Evolutionary conservation across 345 rosid species (phyloP).

Genomic region (Syzygium grande): DNA sequence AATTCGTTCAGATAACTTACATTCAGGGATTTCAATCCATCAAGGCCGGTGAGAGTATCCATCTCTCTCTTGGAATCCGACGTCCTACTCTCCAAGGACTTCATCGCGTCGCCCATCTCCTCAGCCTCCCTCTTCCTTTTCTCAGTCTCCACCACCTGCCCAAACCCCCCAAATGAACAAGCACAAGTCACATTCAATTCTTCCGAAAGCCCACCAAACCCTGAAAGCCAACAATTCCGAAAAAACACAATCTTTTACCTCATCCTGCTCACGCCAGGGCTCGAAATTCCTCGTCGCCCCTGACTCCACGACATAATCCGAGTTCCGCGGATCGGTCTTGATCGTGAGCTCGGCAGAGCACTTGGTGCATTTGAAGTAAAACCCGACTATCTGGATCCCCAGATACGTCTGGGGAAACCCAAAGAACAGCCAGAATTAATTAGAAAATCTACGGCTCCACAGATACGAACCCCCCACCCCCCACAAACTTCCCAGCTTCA

Average conservation of each 20-base stretch:
- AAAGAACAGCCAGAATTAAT: neutral
- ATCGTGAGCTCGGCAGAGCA: constrained; percentile 81
- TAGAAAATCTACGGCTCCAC: neutral
- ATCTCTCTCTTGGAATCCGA: constrained; percentile 83
- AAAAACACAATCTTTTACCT: constrained; percentile 17
- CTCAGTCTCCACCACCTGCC: constrained; percentile 45
- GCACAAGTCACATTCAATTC: no score
- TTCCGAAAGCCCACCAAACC: neutral
- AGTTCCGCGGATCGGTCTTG: constrained; percentile 88
- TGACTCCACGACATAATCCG: constrained; percentile 77
- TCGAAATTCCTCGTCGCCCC: constrained; percentile 78
- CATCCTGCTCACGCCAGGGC: constrained; percentile 93
- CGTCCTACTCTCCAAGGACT: constrained; percentile 77
- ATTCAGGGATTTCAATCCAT: constrained; percentile 74
- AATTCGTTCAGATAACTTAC: constrained; percentile 7
- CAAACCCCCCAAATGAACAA: neutral
- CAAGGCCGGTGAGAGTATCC: constrained; percentile 87
- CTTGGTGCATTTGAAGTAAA: constrained; percentile 84
- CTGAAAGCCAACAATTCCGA: neutral
- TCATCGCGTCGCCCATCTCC: constrained; percentile 96
- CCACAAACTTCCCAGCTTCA: neutral
- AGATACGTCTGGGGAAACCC: constrained; percentile 55
- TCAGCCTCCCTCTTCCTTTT: constrained; percentile 57
- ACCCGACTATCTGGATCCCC: constrained; percentile 76
- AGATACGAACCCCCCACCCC: neutral